These are phyloP conservation scores for Boletus subcaerulescens DNA, from an alignment of 768 basidiomycete genomes.

Conservation along the genomic window DNA sequence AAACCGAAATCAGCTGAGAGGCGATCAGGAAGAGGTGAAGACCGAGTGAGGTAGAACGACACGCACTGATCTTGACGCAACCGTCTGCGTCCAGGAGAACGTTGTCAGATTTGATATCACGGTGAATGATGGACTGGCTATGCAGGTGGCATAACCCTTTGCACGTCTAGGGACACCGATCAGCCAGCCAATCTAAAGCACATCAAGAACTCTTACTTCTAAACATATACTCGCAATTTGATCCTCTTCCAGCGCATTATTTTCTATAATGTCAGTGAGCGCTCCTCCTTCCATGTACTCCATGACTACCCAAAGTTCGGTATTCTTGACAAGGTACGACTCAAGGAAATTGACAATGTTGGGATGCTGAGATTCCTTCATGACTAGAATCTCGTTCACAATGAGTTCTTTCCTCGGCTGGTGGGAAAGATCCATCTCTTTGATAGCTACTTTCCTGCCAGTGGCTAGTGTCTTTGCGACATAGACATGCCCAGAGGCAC, in stretches of 20 bases:
- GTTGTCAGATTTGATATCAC: constrained; percentile 97
- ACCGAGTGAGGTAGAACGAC: neutral
- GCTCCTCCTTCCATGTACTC: constrained; percentile 99
- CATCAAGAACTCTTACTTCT: constrained; percentile 58
- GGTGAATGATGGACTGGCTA: constrained; percentile 91
- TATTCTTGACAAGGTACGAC: constrained; percentile 82
- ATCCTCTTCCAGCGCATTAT: constrained; percentile 91
- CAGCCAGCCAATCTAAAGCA: neutral
- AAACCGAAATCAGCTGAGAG: constrained; percentile 89
- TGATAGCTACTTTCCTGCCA: constrained; percentile 91
- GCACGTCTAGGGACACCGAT: constrained; percentile 64
- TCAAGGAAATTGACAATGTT: constrained; percentile 97
- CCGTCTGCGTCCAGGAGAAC: constrained; percentile 91
- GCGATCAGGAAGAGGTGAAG: constrained; percentile 2
- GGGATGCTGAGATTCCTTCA: constrained; percentile 97
- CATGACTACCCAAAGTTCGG: constrained; percentile 97
- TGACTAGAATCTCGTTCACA: constrained; percentile 96
- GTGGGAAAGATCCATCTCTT: constrained; percentile 95
- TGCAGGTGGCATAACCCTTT: constrained; percentile 92
- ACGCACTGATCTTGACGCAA: constrained; percentile 95
- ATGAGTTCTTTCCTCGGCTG: constrained; percentile 97
- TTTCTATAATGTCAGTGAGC: constrained; percentile 96
- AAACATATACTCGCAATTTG: constrained; percentile 90
- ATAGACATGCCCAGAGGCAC: constrained; percentile 96
- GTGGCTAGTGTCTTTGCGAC: constrained; percentile 88